These are phyloP conservation scores for Pythium brassicae DNA, from an alignment of 352 stramenopile genomes.

Conservation along the genomic window DNA sequence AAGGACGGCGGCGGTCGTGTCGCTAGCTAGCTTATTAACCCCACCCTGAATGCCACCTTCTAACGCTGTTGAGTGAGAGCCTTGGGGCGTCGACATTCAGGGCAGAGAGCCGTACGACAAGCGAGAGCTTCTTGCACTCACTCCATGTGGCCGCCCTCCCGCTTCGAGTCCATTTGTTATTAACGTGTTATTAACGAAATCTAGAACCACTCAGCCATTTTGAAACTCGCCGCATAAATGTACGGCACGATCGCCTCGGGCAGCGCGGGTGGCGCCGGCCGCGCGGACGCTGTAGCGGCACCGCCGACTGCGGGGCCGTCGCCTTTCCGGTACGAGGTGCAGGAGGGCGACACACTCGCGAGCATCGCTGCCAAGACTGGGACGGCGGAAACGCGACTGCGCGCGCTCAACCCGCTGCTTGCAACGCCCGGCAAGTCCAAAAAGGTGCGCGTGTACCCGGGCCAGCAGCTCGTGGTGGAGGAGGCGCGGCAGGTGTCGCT, in stretches of 20 bases:
- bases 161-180: too few relatives aligned
- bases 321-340: conserved; percentile 72
- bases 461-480: conserved; percentile 76
- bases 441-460: conserved; percentile 46
- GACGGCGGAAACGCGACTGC: conserved; percentile 48
- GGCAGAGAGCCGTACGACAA: too few relatives aligned
- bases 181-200: not conserved
- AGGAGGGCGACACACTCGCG: conserved; percentile 55
- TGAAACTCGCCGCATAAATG: conserved; percentile 18
- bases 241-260: conserved; percentile 42
- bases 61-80: too few relatives aligned
- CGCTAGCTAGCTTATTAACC: too few relatives aligned
- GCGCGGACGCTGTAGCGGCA: conserved; percentile 9
- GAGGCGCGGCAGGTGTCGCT: conserved; percentile 62
- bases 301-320: conserved; percentile 32
- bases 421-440: conserved; percentile 27
- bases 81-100: too few relatives aligned
- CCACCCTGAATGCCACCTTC: not conserved
- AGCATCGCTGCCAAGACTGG: conserved; percentile 60
- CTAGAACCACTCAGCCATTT: not conserved
- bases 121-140: too few relatives aligned
- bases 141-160: too few relatives aligned
- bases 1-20: not conserved
- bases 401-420: conserved; percentile 69
- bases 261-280: conserved; percentile 18